Evolutionary conservation across 2,329 filamentous ascomycete species (phyloP).

Genomic region (Hymenoscyphus repandus): DNA sequence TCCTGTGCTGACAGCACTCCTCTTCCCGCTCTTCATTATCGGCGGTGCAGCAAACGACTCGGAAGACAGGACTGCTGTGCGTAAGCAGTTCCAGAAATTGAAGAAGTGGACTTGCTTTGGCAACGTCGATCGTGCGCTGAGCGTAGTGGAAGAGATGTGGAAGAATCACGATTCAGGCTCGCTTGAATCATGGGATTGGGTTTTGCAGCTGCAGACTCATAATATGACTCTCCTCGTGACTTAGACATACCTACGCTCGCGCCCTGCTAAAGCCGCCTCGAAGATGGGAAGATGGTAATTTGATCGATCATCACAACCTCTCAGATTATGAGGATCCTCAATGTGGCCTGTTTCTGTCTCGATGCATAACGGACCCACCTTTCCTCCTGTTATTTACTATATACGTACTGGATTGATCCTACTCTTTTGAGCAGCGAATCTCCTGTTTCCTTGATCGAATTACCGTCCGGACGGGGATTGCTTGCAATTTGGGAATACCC

Average conservation of each 20-base stretch:
- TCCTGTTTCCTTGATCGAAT: too few species aligned
- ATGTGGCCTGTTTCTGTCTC: too few species aligned
- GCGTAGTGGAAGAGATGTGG: constrained; percentile 19
- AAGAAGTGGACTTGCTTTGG: constrained; percentile 18
- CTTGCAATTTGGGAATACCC: too few species aligned
- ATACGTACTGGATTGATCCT: too few species aligned
- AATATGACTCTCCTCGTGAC: constrained; percentile 18
- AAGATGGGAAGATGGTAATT: too few species aligned
- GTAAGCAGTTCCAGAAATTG: constrained; percentile 14
- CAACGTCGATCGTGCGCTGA: constrained; percentile 16
- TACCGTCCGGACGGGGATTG: too few species aligned
- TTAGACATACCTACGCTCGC: constrained; percentile 3
- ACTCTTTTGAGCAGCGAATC: too few species aligned
- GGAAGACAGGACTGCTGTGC: constrained; percentile 10
- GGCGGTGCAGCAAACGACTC: constrained; percentile 11
- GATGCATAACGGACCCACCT: too few species aligned
- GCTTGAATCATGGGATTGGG: constrained; percentile 16
- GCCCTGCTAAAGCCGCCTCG: not conserved
- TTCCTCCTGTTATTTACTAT: too few species aligned
- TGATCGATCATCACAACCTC: too few species aligned
- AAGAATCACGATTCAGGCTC: constrained; percentile 11
- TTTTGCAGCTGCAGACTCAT: constrained; percentile 12
- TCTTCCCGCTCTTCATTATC: constrained; percentile 23
- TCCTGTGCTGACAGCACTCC: constrained; percentile 16
- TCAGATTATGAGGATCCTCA: too few species aligned